Conservation (phyloP, 176 grass and related monocot genomes). For the Eleusine indica region DNA sequence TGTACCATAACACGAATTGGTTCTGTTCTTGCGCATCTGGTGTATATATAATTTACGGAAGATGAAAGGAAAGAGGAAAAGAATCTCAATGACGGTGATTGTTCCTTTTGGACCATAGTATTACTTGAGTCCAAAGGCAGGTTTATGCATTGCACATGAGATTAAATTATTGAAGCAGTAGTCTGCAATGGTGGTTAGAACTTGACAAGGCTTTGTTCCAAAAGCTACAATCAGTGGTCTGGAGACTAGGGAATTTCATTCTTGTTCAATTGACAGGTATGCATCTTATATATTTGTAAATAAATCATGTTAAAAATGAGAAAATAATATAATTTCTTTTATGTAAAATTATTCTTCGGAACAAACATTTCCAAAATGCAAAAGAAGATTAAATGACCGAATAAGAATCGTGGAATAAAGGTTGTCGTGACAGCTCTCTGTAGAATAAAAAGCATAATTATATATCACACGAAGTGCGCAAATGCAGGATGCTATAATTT, state of each 20-base stretch:
- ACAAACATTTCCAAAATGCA: constrained; percentile 28
- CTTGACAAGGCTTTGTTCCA: constrained; percentile 27
- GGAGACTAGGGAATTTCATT: constrained; percentile 13
- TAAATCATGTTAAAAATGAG: not conserved
- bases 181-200: constrained; percentile 29
- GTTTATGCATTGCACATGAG: constrained; percentile 34
- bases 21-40: constrained; percentile 18
- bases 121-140: constrained; percentile 43
- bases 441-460: constrained; percentile 45
- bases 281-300: constrained; percentile 13
- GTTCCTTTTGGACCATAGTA: constrained; percentile 52
- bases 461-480: constrained; percentile 14
- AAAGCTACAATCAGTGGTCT: constrained; percentile 33
- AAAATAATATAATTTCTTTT: not conserved
- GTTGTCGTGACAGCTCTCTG: not conserved
- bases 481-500: constrained; percentile 23
- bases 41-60: constrained; percentile 4
- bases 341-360: constrained; percentile 7
- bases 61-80: constrained; percentile 14
- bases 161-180: constrained; percentile 21
- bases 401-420: constrained; percentile 42
- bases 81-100: constrained; percentile 30
- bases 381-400: not conserved
- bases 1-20: constrained; percentile 5
- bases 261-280: constrained; percentile 3